Evolutionary conservation across 306 rosid species (phyloP), one percentile per base, ranked within the genome.

Genomic region (Cyamopsis tetragonoloba): DNA sequence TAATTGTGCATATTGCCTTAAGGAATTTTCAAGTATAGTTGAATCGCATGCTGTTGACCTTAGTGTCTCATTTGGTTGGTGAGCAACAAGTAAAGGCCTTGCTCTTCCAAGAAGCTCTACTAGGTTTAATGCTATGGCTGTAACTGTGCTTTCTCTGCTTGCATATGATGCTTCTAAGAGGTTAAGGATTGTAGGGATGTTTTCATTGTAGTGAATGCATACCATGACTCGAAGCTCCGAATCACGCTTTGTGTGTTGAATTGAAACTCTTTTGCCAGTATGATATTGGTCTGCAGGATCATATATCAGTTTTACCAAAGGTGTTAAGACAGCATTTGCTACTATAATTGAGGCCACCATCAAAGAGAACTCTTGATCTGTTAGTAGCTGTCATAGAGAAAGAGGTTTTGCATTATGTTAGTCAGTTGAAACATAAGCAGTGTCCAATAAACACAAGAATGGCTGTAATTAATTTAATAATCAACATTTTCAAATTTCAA

Each of bases 121-220:
- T 11, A 89, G 82, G 23, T 64, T 13, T 2, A 89, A 77, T 39
- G 86, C 88, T 51, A 79, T 83, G 2, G 35, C 86, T 1, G n/a
- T 58, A 28, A 81, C 41, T 1, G 27, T 72, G 79, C 80, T 87
- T 32, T 83, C 87, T 59, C 15, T 34, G 22, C 82, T 71, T 30
- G 96, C 95, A 76, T 76, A 53, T 10, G 96, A 83, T 20, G 79
- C 88, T 66, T 87, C 89, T 11, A 87, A 55, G 34, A 87, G 57
- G 72, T 85, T 87, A 12, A 87, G 41, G 26, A 81, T 18, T 20
- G 86, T 75, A n/a, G 85, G 78, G 8, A 87, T 62, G 28, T 41
- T 72, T 5, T 87, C 95, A 0, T 38, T 60, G 49, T 70, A 44
- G 51, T 80, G 79, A 15, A 87, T 46, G 74, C 96, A 79, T 7